phyloP scores from a whole-genome alignment of 768 basidiomycete genomes.

The Suillus tomentosus region DNA sequence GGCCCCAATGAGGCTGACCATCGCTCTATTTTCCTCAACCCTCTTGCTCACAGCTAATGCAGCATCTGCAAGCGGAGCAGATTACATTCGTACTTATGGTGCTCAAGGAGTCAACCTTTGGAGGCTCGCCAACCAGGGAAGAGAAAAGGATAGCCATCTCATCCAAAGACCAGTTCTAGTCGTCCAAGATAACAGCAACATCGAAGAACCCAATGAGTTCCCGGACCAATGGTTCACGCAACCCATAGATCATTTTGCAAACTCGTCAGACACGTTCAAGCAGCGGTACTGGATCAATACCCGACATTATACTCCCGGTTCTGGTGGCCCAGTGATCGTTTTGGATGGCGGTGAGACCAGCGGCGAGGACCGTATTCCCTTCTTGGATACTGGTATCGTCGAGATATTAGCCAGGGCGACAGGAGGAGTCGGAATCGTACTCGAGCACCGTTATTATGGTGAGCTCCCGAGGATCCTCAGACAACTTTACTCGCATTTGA shows the following conservation, averaged over 20 bases:
- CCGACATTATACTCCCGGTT: constrained; percentile 70
- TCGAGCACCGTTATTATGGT: constrained; percentile 94
- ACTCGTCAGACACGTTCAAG: constrained; percentile 61
- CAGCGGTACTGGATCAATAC: constrained; percentile 95
- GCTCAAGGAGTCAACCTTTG: constrained; percentile 69
- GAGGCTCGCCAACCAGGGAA: constrained; percentile 43
- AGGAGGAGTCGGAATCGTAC: constrained; percentile 84
- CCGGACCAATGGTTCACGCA: constrained; percentile 74
- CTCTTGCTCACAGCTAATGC: constrained; percentile 5
- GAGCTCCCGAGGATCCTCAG: constrained; percentile 22
- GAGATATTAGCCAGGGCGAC: constrained; percentile 85
- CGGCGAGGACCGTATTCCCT: constrained; percentile 62
- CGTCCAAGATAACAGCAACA: constrained; percentile 21
- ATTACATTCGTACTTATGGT: constrained; percentile 20
- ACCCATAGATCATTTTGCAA: constrained; percentile 80
- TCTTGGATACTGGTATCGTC: constrained; percentile 75
- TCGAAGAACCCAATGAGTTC: constrained; percentile 41
- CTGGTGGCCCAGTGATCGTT: constrained; percentile 83
- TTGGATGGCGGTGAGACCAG: constrained; percentile 94
- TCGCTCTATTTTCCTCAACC: background rate
- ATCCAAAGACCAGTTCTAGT: constrained; percentile 21
- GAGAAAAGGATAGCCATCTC: constrained; percentile 19
- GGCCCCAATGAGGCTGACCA: background rate
- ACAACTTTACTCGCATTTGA: background rate
- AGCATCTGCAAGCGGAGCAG: background rate